Evolutionary conservation across 306 rosid species (phyloP).

Genomic region (Prunus mume): DNA sequence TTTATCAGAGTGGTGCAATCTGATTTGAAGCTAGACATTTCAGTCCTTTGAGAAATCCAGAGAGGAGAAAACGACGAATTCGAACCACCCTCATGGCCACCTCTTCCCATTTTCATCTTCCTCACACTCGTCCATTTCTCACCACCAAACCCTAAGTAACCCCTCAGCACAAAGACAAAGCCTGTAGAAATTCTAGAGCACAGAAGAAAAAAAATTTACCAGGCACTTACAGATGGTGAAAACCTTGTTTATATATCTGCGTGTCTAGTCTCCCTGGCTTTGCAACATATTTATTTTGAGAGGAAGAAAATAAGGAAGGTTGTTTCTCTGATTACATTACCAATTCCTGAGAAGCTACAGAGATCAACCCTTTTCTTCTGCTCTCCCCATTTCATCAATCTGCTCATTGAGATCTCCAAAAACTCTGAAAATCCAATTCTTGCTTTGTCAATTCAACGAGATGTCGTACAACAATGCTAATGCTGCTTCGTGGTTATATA

Average conservation of each 20-base stretch:
- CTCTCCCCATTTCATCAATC: neutral
- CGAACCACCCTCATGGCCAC: neutral
- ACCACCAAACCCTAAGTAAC: slow-evolving; percentile 22
- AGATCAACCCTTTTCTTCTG: neutral
- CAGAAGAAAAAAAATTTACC: neutral
- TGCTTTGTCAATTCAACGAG: neutral
- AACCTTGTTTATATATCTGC: neutral
- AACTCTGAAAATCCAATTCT: neutral
- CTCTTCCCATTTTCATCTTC: neutral
- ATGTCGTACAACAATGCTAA: neutral
- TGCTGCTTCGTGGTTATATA: too few relatives aligned
- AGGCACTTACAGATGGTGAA: neutral
- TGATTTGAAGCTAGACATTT: neutral
- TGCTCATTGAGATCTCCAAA: neutral
- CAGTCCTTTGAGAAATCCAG: neutral
- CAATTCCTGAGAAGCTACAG: neutral
- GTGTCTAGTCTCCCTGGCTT: too few relatives aligned
- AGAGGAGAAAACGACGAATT: slow-evolving; percentile 21
- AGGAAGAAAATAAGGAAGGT: neutral
- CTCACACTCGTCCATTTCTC: neutral
- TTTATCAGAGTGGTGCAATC: neutral
- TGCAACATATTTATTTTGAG: too few relatives aligned
- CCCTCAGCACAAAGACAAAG: neutral
- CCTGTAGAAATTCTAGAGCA: too few relatives aligned
- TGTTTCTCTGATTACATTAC: too few relatives aligned